phyloP scores from a whole-genome alignment of 164 flowering plant genomes.

The Litsea cubeba region DNA sequence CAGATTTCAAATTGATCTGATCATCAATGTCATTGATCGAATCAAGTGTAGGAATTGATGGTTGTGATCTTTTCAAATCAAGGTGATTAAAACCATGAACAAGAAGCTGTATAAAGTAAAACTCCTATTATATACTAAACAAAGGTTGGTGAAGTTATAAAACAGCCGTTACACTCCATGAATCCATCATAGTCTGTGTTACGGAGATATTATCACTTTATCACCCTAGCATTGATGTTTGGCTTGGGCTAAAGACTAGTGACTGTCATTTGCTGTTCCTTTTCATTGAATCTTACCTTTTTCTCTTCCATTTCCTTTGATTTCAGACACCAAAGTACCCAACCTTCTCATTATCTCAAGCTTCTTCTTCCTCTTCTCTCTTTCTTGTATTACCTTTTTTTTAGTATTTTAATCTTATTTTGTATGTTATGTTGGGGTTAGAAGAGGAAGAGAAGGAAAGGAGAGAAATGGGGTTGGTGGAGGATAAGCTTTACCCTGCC shows the following conservation, averaged over 20 bases:
- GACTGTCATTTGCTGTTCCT: background rate
- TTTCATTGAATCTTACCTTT: background rate
- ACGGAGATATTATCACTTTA: background rate
- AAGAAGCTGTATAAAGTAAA: too few relatives aligned
- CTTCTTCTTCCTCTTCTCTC: background rate
- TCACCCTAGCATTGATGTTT: background rate
- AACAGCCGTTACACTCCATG: constrained; percentile 38
- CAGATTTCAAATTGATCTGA: too few relatives aligned
- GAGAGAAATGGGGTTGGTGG: constrained; percentile 16
- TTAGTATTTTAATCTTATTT: background rate
- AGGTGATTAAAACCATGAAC: too few relatives aligned
- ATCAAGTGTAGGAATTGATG: too few relatives aligned
- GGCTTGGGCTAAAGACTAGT: too few relatives aligned
- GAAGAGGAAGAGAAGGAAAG: background rate
- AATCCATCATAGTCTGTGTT: constrained; percentile 17
- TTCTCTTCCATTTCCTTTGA: background rate
- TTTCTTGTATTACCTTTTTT: background rate
- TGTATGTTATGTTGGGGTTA: background rate
- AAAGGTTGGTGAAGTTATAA: too few relatives aligned
- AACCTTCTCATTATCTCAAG: too few relatives aligned
- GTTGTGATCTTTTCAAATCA: too few relatives aligned
- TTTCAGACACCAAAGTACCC: background rate
- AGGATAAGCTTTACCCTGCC: constrained; percentile 36
- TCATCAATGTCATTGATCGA: too few relatives aligned
- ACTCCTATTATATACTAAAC: too few relatives aligned